These are phyloP conservation scores for Starmerella ratchasimensis DNA, from an alignment of 805 yeast genomes.

Conservation along the genomic window DNA sequence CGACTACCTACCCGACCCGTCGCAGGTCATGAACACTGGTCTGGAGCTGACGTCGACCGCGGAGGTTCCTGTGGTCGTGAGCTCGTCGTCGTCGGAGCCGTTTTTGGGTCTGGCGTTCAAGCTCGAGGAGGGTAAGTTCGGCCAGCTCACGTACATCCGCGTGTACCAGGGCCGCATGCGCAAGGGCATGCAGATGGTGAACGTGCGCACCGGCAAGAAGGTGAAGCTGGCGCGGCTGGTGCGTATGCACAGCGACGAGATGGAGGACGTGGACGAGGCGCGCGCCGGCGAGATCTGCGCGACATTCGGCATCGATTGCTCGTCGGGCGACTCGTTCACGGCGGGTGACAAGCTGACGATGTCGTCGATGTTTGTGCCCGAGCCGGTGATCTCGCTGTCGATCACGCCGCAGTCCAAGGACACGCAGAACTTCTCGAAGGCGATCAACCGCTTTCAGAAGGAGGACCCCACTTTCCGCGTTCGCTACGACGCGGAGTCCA, in stretches of 20 bases:
- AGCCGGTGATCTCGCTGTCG: constrained; percentile 90
- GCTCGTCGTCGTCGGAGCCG: constrained; percentile 61
- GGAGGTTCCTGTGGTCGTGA: constrained; percentile 57
- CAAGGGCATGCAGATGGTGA: constrained; percentile 79
- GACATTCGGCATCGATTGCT: constrained; percentile 96
- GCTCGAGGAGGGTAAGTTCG: constrained; percentile 95
- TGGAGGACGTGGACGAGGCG: constrained; percentile 94
- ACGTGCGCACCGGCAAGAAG: constrained; percentile 83
- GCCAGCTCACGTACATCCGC: constrained; percentile 92
- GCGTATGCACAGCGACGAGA: constrained; percentile 96
- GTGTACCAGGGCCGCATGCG: constrained; percentile 91
- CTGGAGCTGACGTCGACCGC: constrained; percentile 45
- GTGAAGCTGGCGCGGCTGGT: constrained; percentile 87
- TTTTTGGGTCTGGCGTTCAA: constrained; percentile 97
- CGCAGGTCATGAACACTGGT: constrained; percentile 83
- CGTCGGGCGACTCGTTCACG: constrained; percentile 95
- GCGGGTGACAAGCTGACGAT: constrained; percentile 76
- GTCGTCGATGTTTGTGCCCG: constrained; percentile 98
- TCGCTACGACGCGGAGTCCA: constrained; percentile 74
- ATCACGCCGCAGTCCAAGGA: constrained; percentile 82
- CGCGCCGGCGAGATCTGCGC: constrained; percentile 99
- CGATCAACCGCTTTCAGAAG: constrained; percentile 92
- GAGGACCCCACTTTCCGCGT: constrained; percentile 99
- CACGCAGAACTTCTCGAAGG: constrained; percentile 82
- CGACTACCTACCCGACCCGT: constrained; percentile 90